phyloP scores from a whole-genome alignment of 2,329 filamentous ascomycete genomes.

The Diplocarpon mali region DNA sequence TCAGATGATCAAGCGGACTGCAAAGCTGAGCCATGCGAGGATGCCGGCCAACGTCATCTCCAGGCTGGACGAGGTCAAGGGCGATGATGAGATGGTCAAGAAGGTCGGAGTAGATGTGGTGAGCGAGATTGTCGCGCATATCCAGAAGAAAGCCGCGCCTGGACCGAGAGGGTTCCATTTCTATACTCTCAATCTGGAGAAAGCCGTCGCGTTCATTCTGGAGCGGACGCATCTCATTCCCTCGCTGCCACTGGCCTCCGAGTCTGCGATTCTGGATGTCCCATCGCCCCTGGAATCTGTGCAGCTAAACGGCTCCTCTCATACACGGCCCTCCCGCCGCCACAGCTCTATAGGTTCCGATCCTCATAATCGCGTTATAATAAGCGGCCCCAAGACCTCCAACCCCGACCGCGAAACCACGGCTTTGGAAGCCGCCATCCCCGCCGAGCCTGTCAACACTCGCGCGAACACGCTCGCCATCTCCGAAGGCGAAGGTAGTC shows the following conservation, averaged over 20 bases:
- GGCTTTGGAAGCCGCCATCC: slow-evolving; percentile 68
- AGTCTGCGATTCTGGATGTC: slow-evolving; percentile 34
- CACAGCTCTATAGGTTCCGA: slow-evolving; percentile 61
- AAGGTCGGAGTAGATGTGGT: slow-evolving; percentile 71
- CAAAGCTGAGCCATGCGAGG: slow-evolving; percentile 84
- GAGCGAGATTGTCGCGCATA: slow-evolving; percentile 68
- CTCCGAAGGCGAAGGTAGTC: slow-evolving; percentile 79
- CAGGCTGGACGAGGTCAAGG: slow-evolving; percentile 61
- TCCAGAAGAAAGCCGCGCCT: slow-evolving; percentile 51
- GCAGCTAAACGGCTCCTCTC: slow-evolving; percentile 37
- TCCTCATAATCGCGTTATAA: slow-evolving; percentile 78
- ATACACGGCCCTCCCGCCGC: slow-evolving; percentile 20
- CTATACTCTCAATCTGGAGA: slow-evolving; percentile 93
- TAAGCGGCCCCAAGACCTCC: slow-evolving; percentile 51
- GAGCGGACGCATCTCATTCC: slow-evolving; percentile 80
- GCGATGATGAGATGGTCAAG: slow-evolving; percentile 75
- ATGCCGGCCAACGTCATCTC: slow-evolving; percentile 61
- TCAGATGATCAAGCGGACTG: slow-evolving; percentile 86
- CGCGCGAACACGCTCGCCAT: slow-evolving; percentile 83
- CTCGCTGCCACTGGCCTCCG: slow-evolving; percentile 32
- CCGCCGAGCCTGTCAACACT: slow-evolving; percentile 60
- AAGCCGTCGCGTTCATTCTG: slow-evolving; percentile 86
- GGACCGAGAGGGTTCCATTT: slow-evolving; percentile 82
- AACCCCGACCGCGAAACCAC: slow-evolving; percentile 59
- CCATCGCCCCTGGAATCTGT: slow-evolving; percentile 31